phyloP scores from a whole-genome alignment of 352 stramenopile genomes.

The Phytophthora foliorum region DNA sequence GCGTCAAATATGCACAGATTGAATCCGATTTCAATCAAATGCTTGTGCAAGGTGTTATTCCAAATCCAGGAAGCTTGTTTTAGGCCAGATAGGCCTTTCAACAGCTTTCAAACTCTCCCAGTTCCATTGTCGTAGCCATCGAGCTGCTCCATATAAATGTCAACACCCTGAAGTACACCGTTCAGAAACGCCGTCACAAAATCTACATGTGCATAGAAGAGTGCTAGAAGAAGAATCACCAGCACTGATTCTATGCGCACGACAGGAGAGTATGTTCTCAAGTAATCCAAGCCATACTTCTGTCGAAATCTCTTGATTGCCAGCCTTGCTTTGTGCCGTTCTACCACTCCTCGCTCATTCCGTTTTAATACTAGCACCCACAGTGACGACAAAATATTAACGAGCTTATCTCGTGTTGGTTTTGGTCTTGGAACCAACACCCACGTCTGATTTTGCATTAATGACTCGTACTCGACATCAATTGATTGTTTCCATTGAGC shows the following conservation, averaged over 20 bases:
- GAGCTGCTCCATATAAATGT: too few species aligned
- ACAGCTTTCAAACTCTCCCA: background rate
- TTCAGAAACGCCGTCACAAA: background rate
- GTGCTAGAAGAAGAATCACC: too few species aligned
- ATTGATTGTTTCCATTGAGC: background rate
- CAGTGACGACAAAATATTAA: slow-evolving; percentile 1
- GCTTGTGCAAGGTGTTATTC: background rate
- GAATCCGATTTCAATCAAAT: background rate
- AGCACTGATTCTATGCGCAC: too few species aligned
- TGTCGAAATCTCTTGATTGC: too few species aligned
- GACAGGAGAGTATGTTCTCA: too few species aligned
- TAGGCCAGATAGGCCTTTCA: background rate
- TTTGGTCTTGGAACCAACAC: background rate
- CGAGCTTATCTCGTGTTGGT: background rate
- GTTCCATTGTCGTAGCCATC: too few species aligned
- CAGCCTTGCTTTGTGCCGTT: too few species aligned
- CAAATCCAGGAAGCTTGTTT: background rate
- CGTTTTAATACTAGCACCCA: slow-evolving; percentile 3
- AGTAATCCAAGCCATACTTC: too few species aligned
- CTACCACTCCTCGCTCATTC: background rate
- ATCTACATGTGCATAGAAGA: too few species aligned
- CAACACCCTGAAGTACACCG: background rate
- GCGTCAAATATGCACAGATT: background rate
- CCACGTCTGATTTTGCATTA: slow-evolving; percentile 2
- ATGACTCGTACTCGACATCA: slow-evolving; percentile 3